Conservation (phyloP, 2,329 filamentous ascomycete species). For the Knoxdaviesia proteae region DNA sequence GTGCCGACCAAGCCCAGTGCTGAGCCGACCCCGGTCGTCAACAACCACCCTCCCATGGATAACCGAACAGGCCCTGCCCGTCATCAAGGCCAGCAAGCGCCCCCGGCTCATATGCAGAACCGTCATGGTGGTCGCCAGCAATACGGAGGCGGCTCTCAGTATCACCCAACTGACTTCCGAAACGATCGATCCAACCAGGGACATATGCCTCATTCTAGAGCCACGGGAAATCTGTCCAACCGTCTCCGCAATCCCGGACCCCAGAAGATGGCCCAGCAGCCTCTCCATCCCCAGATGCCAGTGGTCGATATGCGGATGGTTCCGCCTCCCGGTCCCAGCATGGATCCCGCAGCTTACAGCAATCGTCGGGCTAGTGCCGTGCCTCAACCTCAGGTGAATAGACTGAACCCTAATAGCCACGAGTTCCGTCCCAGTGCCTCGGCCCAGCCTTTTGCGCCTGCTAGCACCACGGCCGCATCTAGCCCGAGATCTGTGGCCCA, state of each 20-base stretch:
- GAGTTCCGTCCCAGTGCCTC: conserved; percentile 78
- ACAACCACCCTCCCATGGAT: too few relatives aligned
- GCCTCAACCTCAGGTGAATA: conserved; percentile 29
- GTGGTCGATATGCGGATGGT: conserved; percentile 10
- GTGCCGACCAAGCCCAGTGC: too few relatives aligned
- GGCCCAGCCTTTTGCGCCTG: conserved; percentile 23
- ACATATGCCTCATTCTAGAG: conserved; percentile 17
- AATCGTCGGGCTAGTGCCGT: conserved; percentile 27
- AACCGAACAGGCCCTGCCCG: too few relatives aligned
- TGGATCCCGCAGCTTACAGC: conserved; percentile 26
- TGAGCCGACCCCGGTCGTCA: too few relatives aligned
- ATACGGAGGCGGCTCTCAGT: conserved; percentile 23
- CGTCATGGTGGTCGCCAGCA: conserved; percentile 28
- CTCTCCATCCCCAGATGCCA: conserved; percentile 34
- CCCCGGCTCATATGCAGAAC: conserved; percentile 6
- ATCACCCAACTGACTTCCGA: conserved; percentile 19
- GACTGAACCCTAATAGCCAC: conserved; percentile 43
- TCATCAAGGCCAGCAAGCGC: too few relatives aligned
- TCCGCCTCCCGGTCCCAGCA: conserved; percentile 50
- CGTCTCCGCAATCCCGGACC: conserved; percentile 31
- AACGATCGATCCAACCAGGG: conserved; percentile 24
- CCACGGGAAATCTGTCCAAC: conserved; percentile 24
- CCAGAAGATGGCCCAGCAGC: conserved; percentile 25
- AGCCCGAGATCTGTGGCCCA: neutral
- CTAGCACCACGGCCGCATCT: conserved; percentile 1